Evolutionary conservation across 208 protist species (phyloP).

Genomic region (Trypanosoma vivax): DNA sequence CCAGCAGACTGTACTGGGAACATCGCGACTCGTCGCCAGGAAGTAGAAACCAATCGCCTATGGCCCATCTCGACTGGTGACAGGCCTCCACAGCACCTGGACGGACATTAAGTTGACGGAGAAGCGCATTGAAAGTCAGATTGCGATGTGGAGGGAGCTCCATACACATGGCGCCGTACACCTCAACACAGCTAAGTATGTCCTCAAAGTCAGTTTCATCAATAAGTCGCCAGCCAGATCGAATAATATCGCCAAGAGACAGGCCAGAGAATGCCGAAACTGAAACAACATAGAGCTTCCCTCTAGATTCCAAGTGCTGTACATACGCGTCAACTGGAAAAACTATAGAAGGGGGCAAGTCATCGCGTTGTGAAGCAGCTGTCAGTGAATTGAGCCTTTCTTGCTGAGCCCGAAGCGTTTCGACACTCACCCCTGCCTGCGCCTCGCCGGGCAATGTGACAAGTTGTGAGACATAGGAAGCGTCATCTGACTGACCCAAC

Average conservation of each 20-base stretch:
- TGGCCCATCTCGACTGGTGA: conserved; percentile 64
- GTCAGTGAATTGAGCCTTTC: conserved; percentile 46
- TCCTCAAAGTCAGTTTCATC: conserved; percentile 64
- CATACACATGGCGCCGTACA: conserved; percentile 39
- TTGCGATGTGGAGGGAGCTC: conserved; percentile 64
- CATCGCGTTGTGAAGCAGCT: conserved; percentile 17
- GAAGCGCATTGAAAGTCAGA: conserved; percentile 55
- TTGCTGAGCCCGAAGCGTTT: conserved; percentile 21
- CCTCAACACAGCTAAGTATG: conserved; percentile 58
- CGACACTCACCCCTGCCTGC: too few species aligned
- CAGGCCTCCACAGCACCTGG: conserved; percentile 51
- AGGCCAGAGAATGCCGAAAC: conserved; percentile 64
- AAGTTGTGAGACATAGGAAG: too few species aligned
- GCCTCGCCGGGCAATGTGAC: too few species aligned
- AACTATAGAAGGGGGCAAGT: conserved; percentile 26
- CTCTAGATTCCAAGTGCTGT: conserved; percentile 40
- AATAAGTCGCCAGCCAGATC: conserved; percentile 63
- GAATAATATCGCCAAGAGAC: conserved; percentile 77
- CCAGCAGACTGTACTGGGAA: conserved; percentile 25
- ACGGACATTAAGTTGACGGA: conserved; percentile 59
- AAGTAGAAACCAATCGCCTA: conserved; percentile 72
- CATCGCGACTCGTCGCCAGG: conserved; percentile 14
- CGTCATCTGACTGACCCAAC: too few species aligned
- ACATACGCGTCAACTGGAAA: conserved; percentile 68
- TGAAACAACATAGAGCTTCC: conserved; percentile 47